Evolutionary conservation across 176 grass and related monocot species (phyloP).

Genomic region (Chloris gayana): DNA sequence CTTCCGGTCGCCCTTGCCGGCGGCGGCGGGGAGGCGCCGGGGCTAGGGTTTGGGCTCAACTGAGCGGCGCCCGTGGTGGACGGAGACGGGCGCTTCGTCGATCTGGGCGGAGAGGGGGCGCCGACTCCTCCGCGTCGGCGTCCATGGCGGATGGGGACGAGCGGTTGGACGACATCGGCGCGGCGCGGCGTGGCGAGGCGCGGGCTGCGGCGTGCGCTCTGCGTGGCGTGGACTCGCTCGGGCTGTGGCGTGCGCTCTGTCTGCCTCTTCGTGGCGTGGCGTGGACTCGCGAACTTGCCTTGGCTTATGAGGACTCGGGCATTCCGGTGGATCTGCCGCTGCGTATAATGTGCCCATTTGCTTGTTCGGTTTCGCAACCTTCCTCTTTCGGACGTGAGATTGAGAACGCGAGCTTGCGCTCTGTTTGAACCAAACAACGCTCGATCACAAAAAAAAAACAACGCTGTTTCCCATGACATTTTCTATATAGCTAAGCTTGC

Average conservation of each 20-base stretch:
- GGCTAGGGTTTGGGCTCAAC: slow-evolving; percentile 45
- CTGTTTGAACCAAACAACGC: not conserved
- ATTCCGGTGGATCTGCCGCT: slow-evolving; percentile 6
- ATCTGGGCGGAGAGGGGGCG: slow-evolving; percentile 24
- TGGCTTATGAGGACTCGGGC: not conserved
- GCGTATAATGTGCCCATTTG: not conserved
- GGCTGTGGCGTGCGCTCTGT: not conserved
- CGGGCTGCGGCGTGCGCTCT: not conserved
- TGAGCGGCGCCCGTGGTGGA: slow-evolving; percentile 31
- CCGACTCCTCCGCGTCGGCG: not conserved
- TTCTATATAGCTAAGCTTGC: too few relatives aligned
- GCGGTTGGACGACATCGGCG: slow-evolving; percentile 31
- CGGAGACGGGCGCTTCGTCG: slow-evolving; percentile 3
- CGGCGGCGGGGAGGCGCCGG: slow-evolving; percentile 23
- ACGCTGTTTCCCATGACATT: too few relatives aligned
- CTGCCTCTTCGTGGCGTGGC: not conserved
- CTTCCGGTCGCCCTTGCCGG: slow-evolving; percentile 36
- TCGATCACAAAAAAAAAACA: too few relatives aligned
- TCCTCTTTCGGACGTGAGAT: not conserved
- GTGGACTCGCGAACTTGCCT: too few relatives aligned
- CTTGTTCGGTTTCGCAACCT: not conserved
- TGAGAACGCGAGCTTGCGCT: not conserved
- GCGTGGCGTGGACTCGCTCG: not conserved
- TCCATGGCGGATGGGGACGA: slow-evolving; percentile 43
- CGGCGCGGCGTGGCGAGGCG: not conserved